Percentiles rank a stretch among this genome's conserved stretches.
Evolutionary conservation across 192 early-diverging fungal genomes (phyloP).

Genomic region (Podila clonocystis): DNA sequence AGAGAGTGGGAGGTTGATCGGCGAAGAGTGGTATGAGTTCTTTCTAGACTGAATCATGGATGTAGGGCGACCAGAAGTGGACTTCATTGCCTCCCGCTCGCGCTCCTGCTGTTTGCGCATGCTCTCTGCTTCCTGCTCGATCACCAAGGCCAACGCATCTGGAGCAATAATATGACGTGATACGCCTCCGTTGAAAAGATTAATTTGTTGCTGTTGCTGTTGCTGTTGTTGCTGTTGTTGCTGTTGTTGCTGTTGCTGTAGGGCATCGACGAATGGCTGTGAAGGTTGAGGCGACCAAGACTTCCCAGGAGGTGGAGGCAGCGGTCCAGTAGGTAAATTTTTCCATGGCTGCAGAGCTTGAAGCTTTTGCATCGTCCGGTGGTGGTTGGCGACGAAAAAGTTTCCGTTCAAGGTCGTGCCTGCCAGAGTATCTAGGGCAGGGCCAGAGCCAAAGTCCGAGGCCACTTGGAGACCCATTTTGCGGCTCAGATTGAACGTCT

Average conservation of each 20-base stretch:
- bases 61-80: conserved; percentile 15
- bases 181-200: conserved; percentile 12
- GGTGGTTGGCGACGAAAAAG: conserved; percentile 45
- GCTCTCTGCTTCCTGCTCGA: conserved; percentile 34
- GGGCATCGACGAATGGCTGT: background rate
- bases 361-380: conserved; percentile 42
- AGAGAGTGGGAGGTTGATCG: conserved; percentile 6
- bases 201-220: background rate
- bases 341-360: conserved; percentile 19
- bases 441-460: conserved; percentile 17
- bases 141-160: conserved; percentile 34
- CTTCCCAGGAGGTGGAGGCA: conserved; percentile 16
- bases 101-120: conserved; percentile 18
- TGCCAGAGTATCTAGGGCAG: conserved; percentile 14
- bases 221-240: background rate
- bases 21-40: background rate
- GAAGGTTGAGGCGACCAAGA: conserved; percentile 11
- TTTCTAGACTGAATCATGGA: conserved; percentile 21
- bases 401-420: conserved; percentile 23
- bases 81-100: conserved; percentile 8
- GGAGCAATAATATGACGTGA: conserved; percentile 45
- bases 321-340: conserved; percentile 9
- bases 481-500: conserved; percentile 21
- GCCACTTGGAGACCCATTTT: conserved; percentile 31
- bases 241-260: background rate